phyloP scores from a whole-genome alignment of 805 yeast genomes.

The Huiozyma sinensis region DNA sequence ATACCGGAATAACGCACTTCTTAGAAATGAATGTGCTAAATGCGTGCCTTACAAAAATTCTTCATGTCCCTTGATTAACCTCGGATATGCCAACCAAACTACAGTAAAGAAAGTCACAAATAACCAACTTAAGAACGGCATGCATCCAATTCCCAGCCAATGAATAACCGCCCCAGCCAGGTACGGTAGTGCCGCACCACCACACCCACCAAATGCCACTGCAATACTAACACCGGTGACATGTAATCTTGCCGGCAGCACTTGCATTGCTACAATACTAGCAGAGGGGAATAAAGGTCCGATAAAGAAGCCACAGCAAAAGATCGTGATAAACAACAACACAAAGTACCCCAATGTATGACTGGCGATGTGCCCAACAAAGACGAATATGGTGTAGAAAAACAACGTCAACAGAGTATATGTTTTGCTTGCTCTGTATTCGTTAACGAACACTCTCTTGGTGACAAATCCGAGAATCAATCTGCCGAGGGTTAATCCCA shows the following conservation, averaged over 20 bases:
- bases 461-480: constrained; percentile 47
- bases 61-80: constrained; percentile 13
- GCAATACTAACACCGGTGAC: constrained; percentile 63
- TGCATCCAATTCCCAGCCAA: constrained; percentile 16
- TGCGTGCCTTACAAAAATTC: constrained; percentile 10
- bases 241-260: constrained; percentile 50
- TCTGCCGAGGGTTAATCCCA: constrained; percentile 58
- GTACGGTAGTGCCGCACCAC: constrained; percentile 69
- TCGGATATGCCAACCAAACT: constrained; percentile 23
- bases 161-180: constrained; percentile 38
- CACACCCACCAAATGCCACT: constrained; percentile 74
- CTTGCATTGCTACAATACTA: constrained; percentile 49
- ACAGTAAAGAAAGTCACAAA: constrained; percentile 14
- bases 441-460: constrained; percentile 35
- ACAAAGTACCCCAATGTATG: constrained; percentile 12
- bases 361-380: constrained; percentile 13
- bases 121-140: constrained; percentile 22
- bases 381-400: constrained; percentile 25
- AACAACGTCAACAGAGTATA: constrained; percentile 28
- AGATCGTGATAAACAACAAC: constrained; percentile 18
- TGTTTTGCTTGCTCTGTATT: constrained; percentile 29
- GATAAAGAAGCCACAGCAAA: constrained; percentile 46
- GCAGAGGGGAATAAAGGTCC: constrained; percentile 73
- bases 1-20: too few species aligned
- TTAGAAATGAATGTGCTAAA: neutral